Evolutionary conservation across 2,329 filamentous ascomycete genomes (phyloP).

Genomic region (Corniculantispora saksenae): DNA sequence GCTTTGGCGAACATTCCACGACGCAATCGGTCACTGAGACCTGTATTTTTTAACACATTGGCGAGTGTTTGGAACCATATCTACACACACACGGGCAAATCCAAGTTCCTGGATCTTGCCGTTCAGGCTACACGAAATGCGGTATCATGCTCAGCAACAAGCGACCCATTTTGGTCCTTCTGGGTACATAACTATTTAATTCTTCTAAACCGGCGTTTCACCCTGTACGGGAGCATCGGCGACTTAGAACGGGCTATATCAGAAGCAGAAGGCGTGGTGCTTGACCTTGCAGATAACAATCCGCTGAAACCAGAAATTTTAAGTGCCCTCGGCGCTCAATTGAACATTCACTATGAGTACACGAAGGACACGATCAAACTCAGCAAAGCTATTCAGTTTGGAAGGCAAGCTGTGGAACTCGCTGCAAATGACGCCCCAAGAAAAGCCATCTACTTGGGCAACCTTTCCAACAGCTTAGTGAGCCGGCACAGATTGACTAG

Average conservation of each 20-base stretch:
- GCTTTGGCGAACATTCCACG: not conserved
- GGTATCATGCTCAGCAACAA: not conserved
- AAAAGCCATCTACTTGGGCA: slow-evolving; percentile 1
- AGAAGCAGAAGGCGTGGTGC: not conserved
- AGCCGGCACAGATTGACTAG: not conserved
- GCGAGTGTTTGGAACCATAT: not conserved
- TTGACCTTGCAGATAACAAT: not conserved
- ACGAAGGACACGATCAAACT: not conserved
- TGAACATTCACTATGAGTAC: not conserved
- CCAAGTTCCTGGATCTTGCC: not conserved
- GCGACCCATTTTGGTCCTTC: not conserved
- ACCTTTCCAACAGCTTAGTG: not conserved
- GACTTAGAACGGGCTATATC: not conserved
- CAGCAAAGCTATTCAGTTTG: not conserved
- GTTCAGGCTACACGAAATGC: not conserved
- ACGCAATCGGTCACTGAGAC: not conserved
- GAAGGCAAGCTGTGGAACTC: not conserved
- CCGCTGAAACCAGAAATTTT: not conserved
- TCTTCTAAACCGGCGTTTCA: not conserved
- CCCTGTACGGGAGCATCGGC: not conserved
- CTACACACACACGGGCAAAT: not conserved
- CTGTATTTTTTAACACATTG: not conserved
- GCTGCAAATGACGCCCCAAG: not conserved
- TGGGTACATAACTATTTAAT: not conserved
- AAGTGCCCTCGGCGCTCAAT: not conserved